Evolutionary conservation across 2,329 filamentous ascomycete genomes (phyloP).

Genomic region (Coleophoma cylindrospora): DNA sequence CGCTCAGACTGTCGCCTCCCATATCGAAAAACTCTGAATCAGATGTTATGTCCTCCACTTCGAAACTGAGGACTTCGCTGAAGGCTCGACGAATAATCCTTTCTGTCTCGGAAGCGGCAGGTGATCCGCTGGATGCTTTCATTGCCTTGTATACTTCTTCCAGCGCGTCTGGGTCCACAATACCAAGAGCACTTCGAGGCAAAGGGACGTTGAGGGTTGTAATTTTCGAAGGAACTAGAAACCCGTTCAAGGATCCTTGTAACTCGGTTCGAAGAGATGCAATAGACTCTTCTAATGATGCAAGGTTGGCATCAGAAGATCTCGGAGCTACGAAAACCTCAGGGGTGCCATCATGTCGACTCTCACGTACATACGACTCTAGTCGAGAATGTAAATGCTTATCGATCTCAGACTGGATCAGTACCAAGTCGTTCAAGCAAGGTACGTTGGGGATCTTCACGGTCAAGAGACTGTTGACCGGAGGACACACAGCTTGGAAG

Average conservation of each 20-base stretch:
- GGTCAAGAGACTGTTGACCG: constrained; percentile 39
- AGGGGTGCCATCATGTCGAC: constrained; percentile 3
- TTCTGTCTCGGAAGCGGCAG: constrained; percentile 18
- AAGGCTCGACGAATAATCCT: constrained; percentile 38
- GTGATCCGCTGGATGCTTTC: background rate
- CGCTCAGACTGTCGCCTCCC: constrained; percentile 48
- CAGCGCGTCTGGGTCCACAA: background rate
- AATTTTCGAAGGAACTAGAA: constrained; percentile 5
- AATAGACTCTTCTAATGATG: background rate
- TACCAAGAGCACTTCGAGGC: constrained; percentile 1
- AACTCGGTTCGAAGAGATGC: background rate
- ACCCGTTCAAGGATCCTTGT: constrained; percentile 5
- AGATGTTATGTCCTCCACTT: constrained; percentile 30
- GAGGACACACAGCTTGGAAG: constrained; percentile 43
- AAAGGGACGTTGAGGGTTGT: constrained; percentile 4
- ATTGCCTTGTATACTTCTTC: background rate
- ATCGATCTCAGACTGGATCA: constrained; percentile 10
- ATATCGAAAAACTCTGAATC: constrained; percentile 46
- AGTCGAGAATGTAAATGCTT: background rate
- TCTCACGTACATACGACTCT: constrained; percentile 3
- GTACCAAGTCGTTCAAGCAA: constrained; percentile 28
- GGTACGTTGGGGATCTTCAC: constrained; percentile 30
- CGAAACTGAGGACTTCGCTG: constrained; percentile 36
- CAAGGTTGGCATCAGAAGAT: background rate
- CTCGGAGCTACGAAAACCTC: constrained; percentile 5